Base-by-base conservation (phyloP, 441 rosid species). In the Pelargonium citronellum region DNA sequence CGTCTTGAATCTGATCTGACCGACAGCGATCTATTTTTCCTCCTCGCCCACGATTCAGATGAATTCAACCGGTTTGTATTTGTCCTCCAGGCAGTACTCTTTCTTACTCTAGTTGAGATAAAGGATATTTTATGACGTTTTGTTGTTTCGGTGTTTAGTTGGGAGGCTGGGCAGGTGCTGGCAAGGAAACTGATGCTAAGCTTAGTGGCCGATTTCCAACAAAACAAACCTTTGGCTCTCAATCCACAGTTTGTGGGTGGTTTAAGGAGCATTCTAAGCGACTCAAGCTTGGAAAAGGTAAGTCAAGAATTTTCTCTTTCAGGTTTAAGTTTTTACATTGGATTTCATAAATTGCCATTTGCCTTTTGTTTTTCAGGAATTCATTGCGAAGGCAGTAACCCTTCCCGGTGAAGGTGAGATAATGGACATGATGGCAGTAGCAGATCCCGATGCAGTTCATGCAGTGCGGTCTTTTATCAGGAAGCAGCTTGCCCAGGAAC, bases 401-500 rank as follows among this genome's bases (percentile, higher is more conserved):
- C 73, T 92, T 11, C 99, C 98, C 7, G 91, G 97, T 70, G 98
- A 89, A 75, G 99, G 97, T 67, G 99, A 92, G 86, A 87, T 95
- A 63, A 95, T 95, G 99, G 98, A 95, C 82, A 75, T 95, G 93
- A 92, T 95, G 97, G 81, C 80, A 0, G 89, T 95, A 79, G 99
- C 99, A 11, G 99, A 95, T 76, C 98, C 99, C 60, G 98, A 89
- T 85, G 96, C 95, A 63, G 99, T 92, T 68, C 95, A 92, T 77
- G 87, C 93, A 46, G 98, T 95, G 79, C 83, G 97, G 71, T 77
- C 77, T 69, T 95, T 95, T 75, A 84, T 90, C 74, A 81, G 84
- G 85, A 89, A 90, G 80, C 93, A 89, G 78, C 90, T 95, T 79
- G 99, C 99, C 43, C 82, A 90, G 69, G 93, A 89, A 78, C 85